These are phyloP conservation scores for Nannochloropsis salina DNA, from an alignment of 108 stramenopile species.

Conservation along the genomic window DNA sequence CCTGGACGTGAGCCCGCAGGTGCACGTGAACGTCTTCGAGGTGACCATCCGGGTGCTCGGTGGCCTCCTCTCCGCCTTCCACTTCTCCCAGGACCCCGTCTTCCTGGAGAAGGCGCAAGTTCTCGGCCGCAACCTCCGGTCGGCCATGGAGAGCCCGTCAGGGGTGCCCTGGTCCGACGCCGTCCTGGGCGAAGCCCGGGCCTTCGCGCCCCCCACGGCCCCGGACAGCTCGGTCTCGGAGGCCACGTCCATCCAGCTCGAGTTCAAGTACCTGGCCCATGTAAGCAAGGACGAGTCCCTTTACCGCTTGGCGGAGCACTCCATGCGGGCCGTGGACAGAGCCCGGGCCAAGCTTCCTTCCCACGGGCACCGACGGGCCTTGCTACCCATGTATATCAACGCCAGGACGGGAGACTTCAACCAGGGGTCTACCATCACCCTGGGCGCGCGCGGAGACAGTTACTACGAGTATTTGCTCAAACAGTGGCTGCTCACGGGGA, in stretches of 20 bases:
- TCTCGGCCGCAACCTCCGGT: constrained; percentile 54
- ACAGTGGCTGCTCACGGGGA: constrained; percentile 77
- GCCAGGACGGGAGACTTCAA: constrained; percentile 38
- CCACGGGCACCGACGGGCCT: constrained; percentile 21
- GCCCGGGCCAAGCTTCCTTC: constrained; percentile 19
- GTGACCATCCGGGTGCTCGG: constrained; percentile 93
- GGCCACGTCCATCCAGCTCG: constrained; percentile 60
- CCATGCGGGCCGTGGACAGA: constrained; percentile 32
- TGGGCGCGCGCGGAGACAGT: constrained; percentile 64
- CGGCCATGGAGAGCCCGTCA: constrained; percentile 54
- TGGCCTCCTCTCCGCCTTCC: constrained; percentile 84
- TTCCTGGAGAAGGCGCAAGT: constrained; percentile 56
- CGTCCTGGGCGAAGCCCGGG: constrained; percentile 39
- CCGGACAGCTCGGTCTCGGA: constrained; percentile 46
- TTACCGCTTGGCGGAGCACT: constrained; percentile 34
- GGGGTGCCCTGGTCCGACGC: constrained; percentile 55
- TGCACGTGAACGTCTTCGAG: constrained; percentile 83
- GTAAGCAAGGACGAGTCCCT: constrained; percentile 49
- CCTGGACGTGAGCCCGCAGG: constrained; percentile 56
- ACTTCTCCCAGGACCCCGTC: constrained; percentile 53
- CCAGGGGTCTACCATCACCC: constrained; percentile 26
- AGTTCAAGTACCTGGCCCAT: constrained; percentile 60
- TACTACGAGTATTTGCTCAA: constrained; percentile 96
- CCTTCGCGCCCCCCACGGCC: constrained; percentile 25
- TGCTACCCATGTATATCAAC: constrained; percentile 43